Evolutionary conservation across 371 early-diverging fungal genomes (phyloP).

Genomic region (Mortierella sp.): DNA sequence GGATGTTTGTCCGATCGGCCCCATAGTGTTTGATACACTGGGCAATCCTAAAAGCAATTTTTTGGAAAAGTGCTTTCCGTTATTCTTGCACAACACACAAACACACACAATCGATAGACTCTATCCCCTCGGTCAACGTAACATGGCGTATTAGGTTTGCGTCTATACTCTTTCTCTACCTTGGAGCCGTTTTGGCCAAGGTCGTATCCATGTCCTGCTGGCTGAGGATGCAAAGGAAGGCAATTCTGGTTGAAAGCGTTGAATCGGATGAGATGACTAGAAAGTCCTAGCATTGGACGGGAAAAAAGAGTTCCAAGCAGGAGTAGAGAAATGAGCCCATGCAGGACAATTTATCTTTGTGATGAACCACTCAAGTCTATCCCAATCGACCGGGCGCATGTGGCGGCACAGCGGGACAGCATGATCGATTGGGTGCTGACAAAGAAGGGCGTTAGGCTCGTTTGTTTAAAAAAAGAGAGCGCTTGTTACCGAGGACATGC

Average conservation of each 20-base stretch:
- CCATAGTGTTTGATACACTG: slow-evolving; percentile 5
- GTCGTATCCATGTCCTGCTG: slow-evolving; percentile 4
- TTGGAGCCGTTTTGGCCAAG: not conserved
- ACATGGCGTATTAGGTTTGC: not conserved
- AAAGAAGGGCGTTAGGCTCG: too few relatives aligned
- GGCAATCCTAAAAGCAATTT: slow-evolving; percentile 12
- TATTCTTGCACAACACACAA: not conserved
- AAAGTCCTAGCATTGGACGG: slow-evolving; percentile 7
- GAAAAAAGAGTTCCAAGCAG: not conserved
- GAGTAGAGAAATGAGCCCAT: not conserved
- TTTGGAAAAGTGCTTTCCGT: too few relatives aligned
- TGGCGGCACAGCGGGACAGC: too few relatives aligned
- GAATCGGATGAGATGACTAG: not conserved
- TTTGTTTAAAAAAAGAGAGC: too few relatives aligned
- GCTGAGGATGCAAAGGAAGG: slow-evolving; percentile 16
- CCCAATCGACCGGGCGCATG: too few relatives aligned
- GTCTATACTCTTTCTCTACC: not conserved
- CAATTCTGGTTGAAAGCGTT: not conserved
- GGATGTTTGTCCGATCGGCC: slow-evolving; percentile 10
- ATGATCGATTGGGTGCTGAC: too few relatives aligned
- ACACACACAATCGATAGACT: too few relatives aligned
- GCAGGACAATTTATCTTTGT: not conserved
- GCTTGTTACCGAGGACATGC: too few relatives aligned
- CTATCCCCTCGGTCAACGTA: too few relatives aligned
- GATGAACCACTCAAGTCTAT: too few relatives aligned